Base-by-base conservation (phyloP, 2,329 filamentous ascomycete species). In the Nannizziopsis barbatae region DNA sequence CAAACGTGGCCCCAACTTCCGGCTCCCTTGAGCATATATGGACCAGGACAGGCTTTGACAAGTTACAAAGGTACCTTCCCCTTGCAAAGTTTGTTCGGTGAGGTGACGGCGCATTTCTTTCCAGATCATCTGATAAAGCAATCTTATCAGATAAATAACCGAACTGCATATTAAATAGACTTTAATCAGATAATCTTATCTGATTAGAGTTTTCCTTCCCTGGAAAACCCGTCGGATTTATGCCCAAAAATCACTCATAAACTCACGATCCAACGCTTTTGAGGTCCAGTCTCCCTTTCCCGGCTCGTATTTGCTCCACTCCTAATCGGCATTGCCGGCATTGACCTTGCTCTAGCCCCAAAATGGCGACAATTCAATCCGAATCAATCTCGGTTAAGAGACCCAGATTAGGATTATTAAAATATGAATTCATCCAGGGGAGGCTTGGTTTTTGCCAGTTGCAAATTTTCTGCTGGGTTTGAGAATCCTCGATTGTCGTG, bases 81-180 rank as follows among this genome's bases (percentile, higher is more conserved):
- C 40, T 11, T 42, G 18, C n/a, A 30, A 30, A 8, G 18, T 42
- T 18, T 31, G 12, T 12, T 36, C 27, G 45, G n/a, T n/a, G n/a
- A n/a, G 31, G 45, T 36, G 41, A 47, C n/a, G n/a, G n/a, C n/a
- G 40, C 22, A 32, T 41, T 18, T 3, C 8, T n/a, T 2, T 35
- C 22, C 45, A 47, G 45, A 47, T 47, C 36, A 47, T 47, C 45
- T 47, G 45, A 47, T 47, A 47, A 47, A 40, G 36, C 41, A 33
- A 47, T 47, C 45, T 33, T 27, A 27, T 27, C 22, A 27, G 22
- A 27, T 27, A 27, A 37, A 47, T 47, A 41, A 14, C 17, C 30
- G 33, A 40, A 20, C 22, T 35, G 18, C 37, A 32, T 27, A 27
- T 4, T 7, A 7, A 27, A 27, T 27, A 27, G 22, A 31, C 18